Conservation (phyloP, 2,329 filamentous ascomycete genomes). For the Pochonia chlamydosporia region DNA sequence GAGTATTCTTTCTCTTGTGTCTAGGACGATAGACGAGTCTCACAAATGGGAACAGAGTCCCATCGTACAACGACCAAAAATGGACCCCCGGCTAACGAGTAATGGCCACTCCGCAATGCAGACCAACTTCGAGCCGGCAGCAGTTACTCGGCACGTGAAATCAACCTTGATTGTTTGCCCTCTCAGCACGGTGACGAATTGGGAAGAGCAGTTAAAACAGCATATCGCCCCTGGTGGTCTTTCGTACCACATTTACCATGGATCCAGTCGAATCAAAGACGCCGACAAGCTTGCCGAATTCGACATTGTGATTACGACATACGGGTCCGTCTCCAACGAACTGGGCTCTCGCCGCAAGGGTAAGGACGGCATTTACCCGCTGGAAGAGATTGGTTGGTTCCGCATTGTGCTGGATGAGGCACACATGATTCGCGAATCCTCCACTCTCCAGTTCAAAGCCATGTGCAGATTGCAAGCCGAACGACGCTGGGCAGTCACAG, state of each 20-base stretch:
- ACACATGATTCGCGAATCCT: conserved; percentile 85
- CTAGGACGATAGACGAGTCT: conserved; percentile 59
- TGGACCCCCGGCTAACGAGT: conserved; percentile 31
- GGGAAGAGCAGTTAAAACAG: conserved; percentile 84
- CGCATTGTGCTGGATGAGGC: conserved; percentile 92
- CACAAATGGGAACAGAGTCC: conserved; percentile 50
- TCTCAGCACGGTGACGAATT: conserved; percentile 86
- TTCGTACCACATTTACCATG: conserved; percentile 81
- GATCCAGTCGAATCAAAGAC: conserved; percentile 66
- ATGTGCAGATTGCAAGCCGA: conserved; percentile 74
- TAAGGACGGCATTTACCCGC: conserved; percentile 55
- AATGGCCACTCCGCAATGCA: conserved; percentile 22
- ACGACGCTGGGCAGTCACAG: conserved; percentile 93
- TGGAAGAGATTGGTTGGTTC: conserved; percentile 84
- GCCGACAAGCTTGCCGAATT: conserved; percentile 61
- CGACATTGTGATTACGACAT: conserved; percentile 88
- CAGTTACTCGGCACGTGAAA: conserved; percentile 61
- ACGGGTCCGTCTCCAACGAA: conserved; percentile 81
- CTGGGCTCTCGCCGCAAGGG: conserved; percentile 57
- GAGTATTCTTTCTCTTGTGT: conserved; percentile 75
- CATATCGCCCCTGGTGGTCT: conserved; percentile 64
- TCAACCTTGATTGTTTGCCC: conserved; percentile 85
- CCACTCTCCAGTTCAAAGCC: conserved; percentile 75
- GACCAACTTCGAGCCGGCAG: conserved; percentile 41
- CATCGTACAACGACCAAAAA: conserved; percentile 43